Conservation (phyloP, 1,284 basidiomycete species). For the Ceratorhiza oryzae-sativae region DNA sequence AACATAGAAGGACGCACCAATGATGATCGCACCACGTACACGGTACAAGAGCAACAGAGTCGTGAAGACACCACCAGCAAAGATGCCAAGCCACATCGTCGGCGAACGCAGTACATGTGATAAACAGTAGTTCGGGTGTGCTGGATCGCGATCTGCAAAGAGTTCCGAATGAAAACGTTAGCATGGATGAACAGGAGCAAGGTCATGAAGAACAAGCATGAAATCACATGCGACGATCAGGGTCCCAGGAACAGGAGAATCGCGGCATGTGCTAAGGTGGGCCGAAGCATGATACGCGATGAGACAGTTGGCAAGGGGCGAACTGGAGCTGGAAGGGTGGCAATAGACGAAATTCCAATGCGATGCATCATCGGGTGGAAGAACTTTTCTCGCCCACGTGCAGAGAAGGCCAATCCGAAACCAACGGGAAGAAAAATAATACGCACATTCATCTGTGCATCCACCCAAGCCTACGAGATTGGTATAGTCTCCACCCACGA, state of each 20-base stretch:
- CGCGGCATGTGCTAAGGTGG: background rate
- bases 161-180: background rate
- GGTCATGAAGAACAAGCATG: background rate
- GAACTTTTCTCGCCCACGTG: constrained; percentile 19
- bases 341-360: constrained; percentile 50
- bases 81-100: constrained; percentile 89
- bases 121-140: constrained; percentile 62
- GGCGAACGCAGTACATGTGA: constrained; percentile 74
- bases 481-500: constrained; percentile 76
- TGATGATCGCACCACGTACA: constrained; percentile 82
- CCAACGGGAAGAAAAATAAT: constrained; percentile 18
- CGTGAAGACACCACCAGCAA: constrained; percentile 84
- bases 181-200: background rate
- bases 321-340: constrained; percentile 46
- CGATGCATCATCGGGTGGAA: constrained; percentile 3
- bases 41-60: constrained; percentile 85
- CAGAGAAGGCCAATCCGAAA: background rate
- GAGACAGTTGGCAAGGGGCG: background rate
- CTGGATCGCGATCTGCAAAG: constrained; percentile 43
- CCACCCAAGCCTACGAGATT: constrained; percentile 85
- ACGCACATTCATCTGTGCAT: constrained; percentile 63
- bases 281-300: constrained; percentile 28
- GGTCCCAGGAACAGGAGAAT: constrained; percentile 29
- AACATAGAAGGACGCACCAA: constrained; percentile 54
- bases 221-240: constrained; percentile 35